Evolutionary conservation across 345 rosid species (phyloP), one percentile per base, ranked within the genome.

Genomic region (Crucihimalaya himalaica): DNA sequence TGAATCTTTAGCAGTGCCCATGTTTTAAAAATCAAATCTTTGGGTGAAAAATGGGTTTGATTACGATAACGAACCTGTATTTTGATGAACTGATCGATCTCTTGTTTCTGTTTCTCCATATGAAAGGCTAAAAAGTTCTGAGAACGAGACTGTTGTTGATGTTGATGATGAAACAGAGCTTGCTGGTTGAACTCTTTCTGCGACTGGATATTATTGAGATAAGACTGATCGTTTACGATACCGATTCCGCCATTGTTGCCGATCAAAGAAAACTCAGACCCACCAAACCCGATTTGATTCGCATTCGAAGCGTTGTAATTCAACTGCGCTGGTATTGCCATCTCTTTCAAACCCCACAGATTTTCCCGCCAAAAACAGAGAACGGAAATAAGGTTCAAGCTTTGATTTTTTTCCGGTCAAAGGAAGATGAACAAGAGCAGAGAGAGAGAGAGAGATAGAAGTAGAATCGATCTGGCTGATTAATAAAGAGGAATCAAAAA

Each of bases 271-370:
- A 68, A 31, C 73, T 83, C 87, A 20, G 83, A 86, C 2, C 80
- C 79, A 55, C 53, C 50, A n/a, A 78, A 73, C 23, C 86, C 84
- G 18, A 71, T 42, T 19, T 68, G 85, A 7, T 69, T 76, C 43
- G 11, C 66, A 50, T 34, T 68, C 13, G 63, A 6, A 23, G 75
- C 28, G 47, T 84, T 83, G 3, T 81, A 74, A 77, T 73, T 77
- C 62, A 84, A 62, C 89, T 83, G 89, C 12, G 97, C 88, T 78
- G 85, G 86, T 32, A 93, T 79, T 6, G 98, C 98, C 98, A 86
- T 88, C 29, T 15, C 51, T 12, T 4, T 15, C 2, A 19, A 19
- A 14, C 19, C 28, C 47, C 45, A 51, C 66, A 70, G 11, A 39
- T 31, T 23, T 23, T 23, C 25, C 25, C 25, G 25, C 43, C 2